These are phyloP conservation scores for Dimocarpus longan DNA, from an alignment of 345 rosid species.

Conservation along the genomic window DNA sequence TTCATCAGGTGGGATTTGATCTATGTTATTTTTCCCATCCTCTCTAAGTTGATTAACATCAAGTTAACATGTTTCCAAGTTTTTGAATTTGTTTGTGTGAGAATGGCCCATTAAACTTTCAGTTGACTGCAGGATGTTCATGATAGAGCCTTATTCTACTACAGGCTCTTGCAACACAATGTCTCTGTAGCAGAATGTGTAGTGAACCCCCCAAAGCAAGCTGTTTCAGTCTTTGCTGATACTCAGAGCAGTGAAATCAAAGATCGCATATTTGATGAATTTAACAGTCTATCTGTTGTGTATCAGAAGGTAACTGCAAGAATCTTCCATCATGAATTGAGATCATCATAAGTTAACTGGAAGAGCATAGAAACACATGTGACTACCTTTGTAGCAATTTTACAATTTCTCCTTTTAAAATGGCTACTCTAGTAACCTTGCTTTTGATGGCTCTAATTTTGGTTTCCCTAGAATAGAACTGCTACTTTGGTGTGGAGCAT, in stretches of 20 bases:
- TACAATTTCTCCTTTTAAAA: neutral
- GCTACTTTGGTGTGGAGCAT: neutral
- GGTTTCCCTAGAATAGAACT: neutral
- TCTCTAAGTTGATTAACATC: neutral
- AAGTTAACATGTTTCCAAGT: neutral
- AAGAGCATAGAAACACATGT: neutral
- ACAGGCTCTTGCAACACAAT: conserved; percentile 79
- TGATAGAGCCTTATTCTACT: conserved; percentile 96
- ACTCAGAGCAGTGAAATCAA: conserved; percentile 95
- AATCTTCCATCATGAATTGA: conserved; percentile 16
- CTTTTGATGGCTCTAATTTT: neutral
- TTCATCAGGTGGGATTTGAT: conserved; percentile 69
- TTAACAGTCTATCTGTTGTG: conserved; percentile 89
- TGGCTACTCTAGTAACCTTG: neutral
- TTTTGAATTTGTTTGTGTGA: conserved; percentile 9
- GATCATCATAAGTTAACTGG: conserved; percentile 5
- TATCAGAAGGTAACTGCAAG: conserved; percentile 77
- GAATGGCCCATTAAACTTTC: conserved; percentile 23
- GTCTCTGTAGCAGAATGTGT: conserved; percentile 78
- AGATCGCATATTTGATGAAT: conserved; percentile 96
- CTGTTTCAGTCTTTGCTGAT: conserved; percentile 97
- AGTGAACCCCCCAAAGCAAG: conserved; percentile 97
- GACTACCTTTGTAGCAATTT: neutral
- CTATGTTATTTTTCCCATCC: neutral
- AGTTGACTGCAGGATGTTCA: conserved; percentile 84